Evolutionary conservation across 768 basidiomycete species (phyloP), one percentile per base, ranked within the genome.

Genomic region (Hemileccinum rubropunctum): DNA sequence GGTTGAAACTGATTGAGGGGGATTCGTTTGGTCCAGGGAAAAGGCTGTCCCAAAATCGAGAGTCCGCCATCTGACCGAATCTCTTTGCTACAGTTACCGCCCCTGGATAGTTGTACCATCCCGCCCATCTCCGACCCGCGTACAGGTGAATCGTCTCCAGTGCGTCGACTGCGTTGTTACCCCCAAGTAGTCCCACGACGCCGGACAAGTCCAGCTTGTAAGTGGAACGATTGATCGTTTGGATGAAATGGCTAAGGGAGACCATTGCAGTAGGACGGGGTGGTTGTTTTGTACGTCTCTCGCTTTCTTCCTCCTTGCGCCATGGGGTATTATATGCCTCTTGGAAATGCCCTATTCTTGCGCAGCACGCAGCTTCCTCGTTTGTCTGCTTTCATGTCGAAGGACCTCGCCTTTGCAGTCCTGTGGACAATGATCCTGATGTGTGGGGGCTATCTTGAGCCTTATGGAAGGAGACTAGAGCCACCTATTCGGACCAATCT

Each of bases 51-150:
- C 69, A 71, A 12, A 67, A 12, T 10, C 48, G 54, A 18, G 52
- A 52, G 12, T 53, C 20, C 15, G 66, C 63, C 42, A 71, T 62
- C 32, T 59, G 55, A 7, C 71, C 68, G 40, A 64, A 71, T n/a
- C 43, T 56, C 48, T 58, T 71, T 30, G 65, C 71, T 9, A 72
- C 61, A 6, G 52, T 53, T 33, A 58, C 54, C 33, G 64, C 38
- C 12, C 71, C 71, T 4, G 71, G 62, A 32, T 70, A 67, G 48
- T 71, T 71, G 53, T 71, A 71, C 67, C 67, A 72, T 33, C 69
- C 70, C 1, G 56, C 53, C 69, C 64, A 69, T 20, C 53, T 61
- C 43, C 66, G 62, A 18, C 61, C 58, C 23, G 56, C 34, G 50
- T 62, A 62, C 18, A 71, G 9, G 32, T 70, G 70, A n/a, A 72